Evolutionary conservation across 2,329 filamentous ascomycete species (phyloP).

Genomic region (Penicillium nordicum): DNA sequence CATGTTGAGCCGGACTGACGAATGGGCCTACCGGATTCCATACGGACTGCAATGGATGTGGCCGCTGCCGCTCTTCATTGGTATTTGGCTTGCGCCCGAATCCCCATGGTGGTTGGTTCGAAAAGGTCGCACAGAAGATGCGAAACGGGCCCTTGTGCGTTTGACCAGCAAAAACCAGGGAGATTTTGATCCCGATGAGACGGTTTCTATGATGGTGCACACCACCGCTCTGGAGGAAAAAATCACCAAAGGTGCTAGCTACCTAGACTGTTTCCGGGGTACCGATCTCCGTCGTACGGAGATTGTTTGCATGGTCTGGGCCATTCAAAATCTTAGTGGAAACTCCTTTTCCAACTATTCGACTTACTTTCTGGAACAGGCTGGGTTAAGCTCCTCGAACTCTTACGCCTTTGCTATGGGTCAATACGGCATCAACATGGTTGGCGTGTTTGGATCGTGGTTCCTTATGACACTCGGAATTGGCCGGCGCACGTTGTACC

Average conservation of each 20-base stretch:
- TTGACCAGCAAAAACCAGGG: conserved; percentile 50
- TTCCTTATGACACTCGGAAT: conserved; percentile 70
- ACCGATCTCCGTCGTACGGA: conserved; percentile 75
- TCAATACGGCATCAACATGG: conserved; percentile 67
- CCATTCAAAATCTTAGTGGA: conserved; percentile 62
- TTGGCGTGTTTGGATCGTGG: conserved; percentile 78
- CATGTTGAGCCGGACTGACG: conserved; percentile 45
- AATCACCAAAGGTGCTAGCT: conserved; percentile 70
- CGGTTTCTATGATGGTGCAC: conserved; percentile 87
- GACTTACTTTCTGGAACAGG: conserved; percentile 58
- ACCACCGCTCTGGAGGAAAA: conserved; percentile 76
- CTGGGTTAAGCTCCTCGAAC: conserved; percentile 49
- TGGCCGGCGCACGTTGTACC: conserved; percentile 71
- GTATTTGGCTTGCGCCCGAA: conserved; percentile 49
- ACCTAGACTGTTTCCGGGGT: conserved; percentile 80
- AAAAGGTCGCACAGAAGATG: conserved; percentile 45
- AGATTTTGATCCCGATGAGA: conserved; percentile 77
- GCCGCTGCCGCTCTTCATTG: conserved; percentile 49
- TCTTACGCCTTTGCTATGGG: conserved; percentile 58
- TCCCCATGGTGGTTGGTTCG: conserved; percentile 53
- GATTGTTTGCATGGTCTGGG: conserved; percentile 64
- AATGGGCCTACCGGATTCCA: conserved; percentile 53
- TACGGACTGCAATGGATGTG: conserved; percentile 55
- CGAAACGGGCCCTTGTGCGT: conserved; percentile 42
- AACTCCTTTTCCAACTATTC: conserved; percentile 64